Evolutionary conservation across 2,329 filamentous ascomycete species (phyloP).

Genomic region (Raffaelea albimanens): DNA sequence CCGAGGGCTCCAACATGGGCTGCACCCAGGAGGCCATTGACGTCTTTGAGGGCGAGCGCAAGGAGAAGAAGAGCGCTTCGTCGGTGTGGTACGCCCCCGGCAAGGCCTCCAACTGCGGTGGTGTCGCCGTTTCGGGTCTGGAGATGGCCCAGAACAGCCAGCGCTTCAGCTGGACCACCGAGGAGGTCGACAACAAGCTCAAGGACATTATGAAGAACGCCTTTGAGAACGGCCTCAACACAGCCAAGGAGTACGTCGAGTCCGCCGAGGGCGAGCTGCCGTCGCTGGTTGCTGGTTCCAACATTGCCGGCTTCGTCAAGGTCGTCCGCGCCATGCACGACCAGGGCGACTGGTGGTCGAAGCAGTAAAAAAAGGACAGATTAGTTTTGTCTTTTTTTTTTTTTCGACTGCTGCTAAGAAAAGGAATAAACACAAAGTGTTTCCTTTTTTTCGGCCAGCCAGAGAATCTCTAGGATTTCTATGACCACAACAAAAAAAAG

Average conservation of each 20-base stretch:
- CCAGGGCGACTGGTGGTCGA: slow-evolving; percentile 84
- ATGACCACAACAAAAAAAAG: neutral
- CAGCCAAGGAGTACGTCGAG: slow-evolving; percentile 79
- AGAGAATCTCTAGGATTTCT: too few relatives aligned
- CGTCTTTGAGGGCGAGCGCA: slow-evolving; percentile 73
- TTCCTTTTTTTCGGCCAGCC: neutral
- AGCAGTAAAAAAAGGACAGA: slow-evolving; percentile 9
- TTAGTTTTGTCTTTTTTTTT: slow-evolving; percentile 1
- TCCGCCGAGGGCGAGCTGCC: slow-evolving; percentile 75
- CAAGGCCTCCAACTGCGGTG: slow-evolving; percentile 95
- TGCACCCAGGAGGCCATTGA: slow-evolving; percentile 95
- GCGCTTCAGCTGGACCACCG: slow-evolving; percentile 73
- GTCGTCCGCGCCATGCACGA: slow-evolving; percentile 90
- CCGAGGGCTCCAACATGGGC: slow-evolving; percentile 98
- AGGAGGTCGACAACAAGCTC: slow-evolving; percentile 86
- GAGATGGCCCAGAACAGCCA: slow-evolving; percentile 98
- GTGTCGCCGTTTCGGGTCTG: slow-evolving; percentile 91
- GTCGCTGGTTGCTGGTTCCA: slow-evolving; percentile 83
- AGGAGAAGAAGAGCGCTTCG: slow-evolving; percentile 48
- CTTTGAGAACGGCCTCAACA: slow-evolving; percentile 82
- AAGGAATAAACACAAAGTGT: too few relatives aligned
- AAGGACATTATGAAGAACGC: slow-evolving; percentile 92
- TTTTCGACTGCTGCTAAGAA: neutral
- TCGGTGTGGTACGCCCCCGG: slow-evolving; percentile 94
- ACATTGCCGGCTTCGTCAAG: slow-evolving; percentile 97